Base-by-base conservation (phyloP, 2,329 filamentous ascomycete genomes). In the Phyllosticta paracitricarpa region DNA sequence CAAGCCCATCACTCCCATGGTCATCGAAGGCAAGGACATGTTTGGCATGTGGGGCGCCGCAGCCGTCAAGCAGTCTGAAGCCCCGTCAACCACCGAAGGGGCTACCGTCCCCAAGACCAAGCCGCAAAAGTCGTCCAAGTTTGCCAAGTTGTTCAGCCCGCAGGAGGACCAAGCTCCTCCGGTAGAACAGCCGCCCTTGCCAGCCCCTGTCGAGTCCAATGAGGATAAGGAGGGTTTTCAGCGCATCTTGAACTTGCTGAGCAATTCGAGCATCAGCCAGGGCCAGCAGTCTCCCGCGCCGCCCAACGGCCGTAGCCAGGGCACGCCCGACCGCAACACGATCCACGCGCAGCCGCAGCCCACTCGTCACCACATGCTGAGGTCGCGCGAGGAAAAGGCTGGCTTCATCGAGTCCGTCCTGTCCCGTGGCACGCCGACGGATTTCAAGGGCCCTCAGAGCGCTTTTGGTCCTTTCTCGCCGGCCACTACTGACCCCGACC, bases 211-310 rank as follows among this genome's bases (percentile, higher is more conserved):
- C 59, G 73, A 75, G 22, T 76, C 79, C 75, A 79, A 86, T 64
- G 83, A 85, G 58, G 92, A 96, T 69, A 90, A 91, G 73, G 88
- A 91, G 72, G 92, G 91, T 1, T 96, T 97, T 74, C 84, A 91
- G 65, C 84, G 86, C 54, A 83, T 97, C 54, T 78, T 96, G 40
- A 84, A 89, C 66, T 95, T 96, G 81, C 82, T 96, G 51, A 87
- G 91, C 57, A 77, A 78, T 55, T 65, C 67, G 48, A 72, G 65
- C 30, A 68, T 72, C 4, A 60, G 64, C 28, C 61, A 59, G 9
- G 33, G 33, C 4, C 33, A 17, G 14, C 61, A 35, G 62, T 65
- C 28, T 63, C 68, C 54, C 17, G 5, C 54, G 2, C 24, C 54
- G 2, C 24, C 54, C 17, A 26, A n/a, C 8, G 33, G 33, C 33